These are phyloP conservation scores for Alternaria hordeiaustralica DNA, from an alignment of 2,329 filamentous ascomycete genomes.

Conservation along the genomic window DNA sequence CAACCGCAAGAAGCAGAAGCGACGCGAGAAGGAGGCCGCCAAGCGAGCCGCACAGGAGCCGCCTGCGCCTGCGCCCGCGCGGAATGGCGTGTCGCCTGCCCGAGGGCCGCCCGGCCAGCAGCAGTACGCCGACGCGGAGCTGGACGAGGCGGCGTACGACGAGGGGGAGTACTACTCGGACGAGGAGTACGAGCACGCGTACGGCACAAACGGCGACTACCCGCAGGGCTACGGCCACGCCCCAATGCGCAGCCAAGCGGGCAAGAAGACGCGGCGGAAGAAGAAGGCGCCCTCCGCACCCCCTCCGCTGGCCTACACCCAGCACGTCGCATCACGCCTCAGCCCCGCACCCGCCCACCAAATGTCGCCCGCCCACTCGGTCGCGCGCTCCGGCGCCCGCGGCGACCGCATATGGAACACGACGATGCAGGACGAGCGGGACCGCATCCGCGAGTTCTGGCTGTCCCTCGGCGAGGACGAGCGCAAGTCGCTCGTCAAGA, in stretches of 20 bases:
- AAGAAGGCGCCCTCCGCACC: conserved; percentile 58
- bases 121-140: conserved; percentile 53
- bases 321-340: conserved; percentile 39
- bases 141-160: conserved; percentile 50
- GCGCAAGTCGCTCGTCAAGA: conserved; percentile 92
- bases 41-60: conserved; percentile 56
- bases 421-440: conserved; percentile 89
- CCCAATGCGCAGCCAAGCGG: conserved; percentile 22
- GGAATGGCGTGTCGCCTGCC: conserved; percentile 37
- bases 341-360: conserved; percentile 50
- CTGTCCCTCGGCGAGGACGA: conserved; percentile 92
- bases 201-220: conserved; percentile 43
- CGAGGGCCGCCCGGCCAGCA: conserved; percentile 32
- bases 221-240: conserved; percentile 33
- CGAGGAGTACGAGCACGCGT: conserved; percentile 45
- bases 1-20: conserved; percentile 95
- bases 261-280: conserved; percentile 71
- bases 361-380: conserved; percentile 49
- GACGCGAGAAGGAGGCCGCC: conserved; percentile 81
- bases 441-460: conserved; percentile 99
- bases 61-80: conserved; percentile 23
- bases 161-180: conserved; percentile 52
- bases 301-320: conserved; percentile 39
- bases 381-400: conserved; percentile 55
- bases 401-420: conserved; percentile 98